These are phyloP conservation scores for Glycine soja DNA, from an alignment of 306 rosid species.

Conservation along the genomic window DNA sequence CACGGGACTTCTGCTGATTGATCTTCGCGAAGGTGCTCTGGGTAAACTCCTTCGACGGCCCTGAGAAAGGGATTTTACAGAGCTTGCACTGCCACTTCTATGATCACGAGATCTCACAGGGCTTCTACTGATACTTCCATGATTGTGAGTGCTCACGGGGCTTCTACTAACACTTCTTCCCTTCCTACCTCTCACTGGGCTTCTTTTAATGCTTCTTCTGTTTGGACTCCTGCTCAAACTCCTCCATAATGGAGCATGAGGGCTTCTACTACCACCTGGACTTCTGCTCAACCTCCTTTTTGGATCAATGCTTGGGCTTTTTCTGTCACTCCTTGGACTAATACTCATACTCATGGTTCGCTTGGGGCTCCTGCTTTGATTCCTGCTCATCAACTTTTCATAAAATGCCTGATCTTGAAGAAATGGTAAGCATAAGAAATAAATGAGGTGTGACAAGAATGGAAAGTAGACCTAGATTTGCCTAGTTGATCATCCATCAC, in stretches of 20 bases:
- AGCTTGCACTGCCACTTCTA: slow-evolving; percentile 46
- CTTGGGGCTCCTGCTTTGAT: slow-evolving; percentile 60
- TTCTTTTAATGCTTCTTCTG: slow-evolving; percentile 44
- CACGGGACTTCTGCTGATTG: too few species aligned
- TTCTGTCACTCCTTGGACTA: slow-evolving; percentile 75
- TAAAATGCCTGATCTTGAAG: slow-evolving; percentile 62
- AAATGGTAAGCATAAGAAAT: slow-evolving; percentile 61
- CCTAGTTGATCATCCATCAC: slow-evolving; percentile 80
- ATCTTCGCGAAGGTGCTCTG: too few species aligned
- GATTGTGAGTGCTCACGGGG: neutral
- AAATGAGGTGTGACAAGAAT: slow-evolving; percentile 71
- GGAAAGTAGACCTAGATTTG: slow-evolving; percentile 87
- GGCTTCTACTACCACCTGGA: slow-evolving; percentile 62
- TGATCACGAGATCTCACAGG: slow-evolving; percentile 59
- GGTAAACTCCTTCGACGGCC: too few species aligned
- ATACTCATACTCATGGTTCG: slow-evolving; percentile 52
- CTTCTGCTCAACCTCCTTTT: slow-evolving; percentile 51
- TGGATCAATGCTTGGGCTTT: slow-evolving; percentile 66
- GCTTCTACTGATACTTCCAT: slow-evolving; percentile 39
- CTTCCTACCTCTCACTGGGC: slow-evolving; percentile 31
- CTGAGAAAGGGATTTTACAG: too few species aligned
- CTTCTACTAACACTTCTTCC: slow-evolving; percentile 60
- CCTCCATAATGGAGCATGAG: slow-evolving; percentile 55
- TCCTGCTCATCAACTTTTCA: slow-evolving; percentile 88
- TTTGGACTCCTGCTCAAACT: slow-evolving; percentile 69